Conservation (phyloP, 768 basidiomycete genomes). For the Auriscalpium microsporum region DNA sequence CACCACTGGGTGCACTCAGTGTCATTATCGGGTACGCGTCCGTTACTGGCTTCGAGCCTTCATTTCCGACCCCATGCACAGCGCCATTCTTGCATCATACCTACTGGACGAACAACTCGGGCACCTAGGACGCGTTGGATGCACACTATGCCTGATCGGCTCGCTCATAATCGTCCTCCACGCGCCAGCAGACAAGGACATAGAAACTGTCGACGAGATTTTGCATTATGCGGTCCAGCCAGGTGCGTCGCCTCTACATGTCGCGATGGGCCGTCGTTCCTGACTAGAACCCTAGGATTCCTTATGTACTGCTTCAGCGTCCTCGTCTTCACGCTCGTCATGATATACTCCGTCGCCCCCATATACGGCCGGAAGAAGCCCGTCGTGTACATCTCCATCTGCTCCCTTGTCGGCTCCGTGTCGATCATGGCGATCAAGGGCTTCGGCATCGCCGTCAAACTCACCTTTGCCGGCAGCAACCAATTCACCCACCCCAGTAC, state of each 20-base stretch:
- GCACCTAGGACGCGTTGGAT: constrained; percentile 83
- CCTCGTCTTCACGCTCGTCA: constrained; percentile 68
- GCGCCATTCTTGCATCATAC: constrained; percentile 90
- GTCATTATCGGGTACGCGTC: constrained; percentile 84
- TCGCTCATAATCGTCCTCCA: constrained; percentile 93
- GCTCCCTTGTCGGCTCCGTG: constrained; percentile 90
- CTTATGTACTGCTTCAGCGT: constrained; percentile 85
- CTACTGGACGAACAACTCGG: constrained; percentile 90
- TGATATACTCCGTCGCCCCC: constrained; percentile 84
- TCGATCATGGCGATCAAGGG: constrained; percentile 99
- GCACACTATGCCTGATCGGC: constrained; percentile 75
- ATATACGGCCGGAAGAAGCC: constrained; percentile 83
- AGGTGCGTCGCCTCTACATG: constrained; percentile 40
- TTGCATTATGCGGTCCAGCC: constrained; percentile 89
- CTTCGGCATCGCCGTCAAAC: constrained; percentile 92
- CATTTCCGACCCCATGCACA: constrained; percentile 21
- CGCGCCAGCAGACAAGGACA: constrained; percentile 91
- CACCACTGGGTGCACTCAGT: constrained; percentile 92
- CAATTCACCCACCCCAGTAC: constrained; percentile 93
- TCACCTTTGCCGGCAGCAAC: constrained; percentile 88
- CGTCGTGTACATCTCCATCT: constrained; percentile 90
- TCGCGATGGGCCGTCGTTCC: neutral
- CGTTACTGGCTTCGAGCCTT: constrained; percentile 1
- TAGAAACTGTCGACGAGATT: constrained; percentile 91
- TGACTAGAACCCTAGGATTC: constrained; percentile 50